Base-by-base conservation (phyloP, 352 stramenopile species). In the Pilasporangium apinafurcum region DNA sequence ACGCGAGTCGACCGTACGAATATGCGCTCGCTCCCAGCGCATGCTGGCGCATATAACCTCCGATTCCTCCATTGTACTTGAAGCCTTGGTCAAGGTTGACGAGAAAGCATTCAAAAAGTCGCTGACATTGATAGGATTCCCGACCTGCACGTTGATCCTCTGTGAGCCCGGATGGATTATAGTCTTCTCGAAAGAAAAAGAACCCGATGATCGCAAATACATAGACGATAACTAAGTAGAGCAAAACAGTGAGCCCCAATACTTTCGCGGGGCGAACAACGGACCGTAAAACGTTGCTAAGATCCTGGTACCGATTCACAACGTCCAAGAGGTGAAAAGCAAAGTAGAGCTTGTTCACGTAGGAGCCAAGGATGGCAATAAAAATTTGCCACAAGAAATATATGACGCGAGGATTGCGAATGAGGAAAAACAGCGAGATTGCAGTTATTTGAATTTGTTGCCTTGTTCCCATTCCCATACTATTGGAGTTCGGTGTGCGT, bases 291-390 rank as follows among this genome's bases (percentile, higher is more conserved):
- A 90, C 77, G 39, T 86, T 82, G 45, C 79, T 82, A 3, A 86
- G 61, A 24, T 82, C 68, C 36, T 83, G 77, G 44, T 81, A 90
- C n/a, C 72, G 69, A 32, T 87, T 83, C n/a, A 90, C 62, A 27
- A 87, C 53, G 43, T 90, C 77, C 8, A 90, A 57, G 16, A 90
- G 35, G 32, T 87, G 72, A 32, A 87, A 86, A 17, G 74, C 65
- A 42, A 90, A 90, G 60, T 75, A 90, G 27, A 90, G 66, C 28
- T 80, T 83, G 57, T 83, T 79, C 14, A 90, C 49, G 38, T 79
- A 80, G 26, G 71, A 63, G 3, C 74, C 74, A 10, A 83, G 51
- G 16, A 87, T 62, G 6, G 77, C 68, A 24, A 83, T 59, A 0
- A 58, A 40, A 38, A 90, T 81, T 34, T 86, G 70, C 48, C 60